phyloP scores from a whole-genome alignment of 768 basidiomycete species.

The Rhodocollybia butyracea region DNA sequence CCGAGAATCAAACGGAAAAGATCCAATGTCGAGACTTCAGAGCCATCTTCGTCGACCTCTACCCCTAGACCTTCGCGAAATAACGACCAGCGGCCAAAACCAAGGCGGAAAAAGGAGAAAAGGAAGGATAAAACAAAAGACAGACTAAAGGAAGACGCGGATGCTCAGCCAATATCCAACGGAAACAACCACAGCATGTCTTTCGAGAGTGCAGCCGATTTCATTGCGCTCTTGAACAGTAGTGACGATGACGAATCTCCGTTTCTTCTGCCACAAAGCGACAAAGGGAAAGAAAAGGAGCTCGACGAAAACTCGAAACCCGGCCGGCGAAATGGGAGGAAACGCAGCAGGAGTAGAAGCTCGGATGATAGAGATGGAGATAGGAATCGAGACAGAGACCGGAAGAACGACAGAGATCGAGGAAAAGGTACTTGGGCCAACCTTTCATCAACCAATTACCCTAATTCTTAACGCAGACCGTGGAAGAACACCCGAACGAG shows the following conservation, averaged over 20 bases:
- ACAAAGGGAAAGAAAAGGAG: background rate
- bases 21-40: background rate
- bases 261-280: background rate
- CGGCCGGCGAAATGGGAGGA: background rate
- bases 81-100: background rate
- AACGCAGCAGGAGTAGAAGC: slow-evolving; percentile 1
- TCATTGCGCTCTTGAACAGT: slow-evolving; percentile 21
- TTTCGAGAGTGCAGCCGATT: slow-evolving; percentile 25
- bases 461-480: background rate
- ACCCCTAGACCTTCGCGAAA: background rate
- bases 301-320: background rate
- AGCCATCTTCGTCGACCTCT: background rate
- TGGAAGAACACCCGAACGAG: slow-evolving; percentile 23
- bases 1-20: background rate
- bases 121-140: background rate
- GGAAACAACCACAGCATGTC: background rate
- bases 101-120: background rate
- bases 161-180: too few species aligned
- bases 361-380: slow-evolving; percentile 14
- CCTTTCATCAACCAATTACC: background rate
- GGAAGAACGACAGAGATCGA: background rate
- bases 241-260: slow-evolving; percentile 16
- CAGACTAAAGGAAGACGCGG: background rate
- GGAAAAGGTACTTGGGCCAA: background rate
- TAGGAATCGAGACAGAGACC: slow-evolving; percentile 16